These are phyloP conservation scores for Acer yangbiense DNA, from an alignment of 345 rosid species.

Conservation along the genomic window DNA sequence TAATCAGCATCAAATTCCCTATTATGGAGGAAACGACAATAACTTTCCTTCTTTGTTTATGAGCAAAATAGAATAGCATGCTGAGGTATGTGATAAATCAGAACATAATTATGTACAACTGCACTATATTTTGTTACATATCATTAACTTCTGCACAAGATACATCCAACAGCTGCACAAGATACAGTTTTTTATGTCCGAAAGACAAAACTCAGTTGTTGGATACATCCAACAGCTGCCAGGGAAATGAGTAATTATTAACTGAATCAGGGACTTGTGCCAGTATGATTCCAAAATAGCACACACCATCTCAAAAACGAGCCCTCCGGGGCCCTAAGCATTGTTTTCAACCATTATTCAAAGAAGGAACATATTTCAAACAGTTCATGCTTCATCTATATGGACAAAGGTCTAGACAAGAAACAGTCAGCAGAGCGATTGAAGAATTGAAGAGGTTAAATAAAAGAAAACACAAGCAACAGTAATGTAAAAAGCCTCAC, in stretches of 20 bases:
- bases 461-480: background rate
- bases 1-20: background rate
- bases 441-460: background rate
- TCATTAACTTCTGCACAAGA: background rate
- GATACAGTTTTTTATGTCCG: no score
- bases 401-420: background rate
- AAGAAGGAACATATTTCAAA: background rate
- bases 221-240: background rate
- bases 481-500: background rate
- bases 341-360: background rate
- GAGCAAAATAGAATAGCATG: background rate
- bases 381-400: background rate
- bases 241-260: background rate
- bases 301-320: background rate
- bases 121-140: background rate
- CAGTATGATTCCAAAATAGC: background rate
- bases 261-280: background rate
- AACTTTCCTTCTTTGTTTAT: background rate
- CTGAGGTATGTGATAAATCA: background rate
- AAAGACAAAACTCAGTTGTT: background rate
- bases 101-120: background rate
- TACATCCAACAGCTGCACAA: background rate
- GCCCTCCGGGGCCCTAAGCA: background rate
- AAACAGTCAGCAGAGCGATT: background rate
- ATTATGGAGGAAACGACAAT: background rate